A percentile compares a stretch with the other conserved stretches of the same genome.
Conservation (phyloP, 192 early-diverging fungal species). For the Backusella tuberculispora region DNA sequence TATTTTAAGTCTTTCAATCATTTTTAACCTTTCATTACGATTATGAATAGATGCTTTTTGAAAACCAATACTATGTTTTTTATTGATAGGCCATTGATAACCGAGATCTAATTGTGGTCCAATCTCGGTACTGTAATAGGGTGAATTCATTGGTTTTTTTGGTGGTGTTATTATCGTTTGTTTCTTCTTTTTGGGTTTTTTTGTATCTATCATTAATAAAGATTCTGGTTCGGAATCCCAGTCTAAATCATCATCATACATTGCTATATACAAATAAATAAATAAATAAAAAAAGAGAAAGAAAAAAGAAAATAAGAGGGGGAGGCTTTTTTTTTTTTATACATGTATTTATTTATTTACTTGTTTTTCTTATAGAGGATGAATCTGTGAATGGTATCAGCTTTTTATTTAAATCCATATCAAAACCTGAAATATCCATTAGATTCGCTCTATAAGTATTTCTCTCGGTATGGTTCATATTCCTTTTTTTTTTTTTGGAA, state of each 20-base stretch:
- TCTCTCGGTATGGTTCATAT: not conserved
- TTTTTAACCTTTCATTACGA: not conserved
- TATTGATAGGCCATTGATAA: conserved; percentile 15
- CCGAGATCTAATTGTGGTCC: conserved; percentile 17
- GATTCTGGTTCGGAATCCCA: not conserved
- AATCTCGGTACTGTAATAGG: conserved; percentile 10
- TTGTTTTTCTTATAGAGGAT: conserved; percentile 6
- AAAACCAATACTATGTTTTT: not conserved
- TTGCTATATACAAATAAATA: not conserved
- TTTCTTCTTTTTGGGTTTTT: not conserved
- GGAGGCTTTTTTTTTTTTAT: not conserved
- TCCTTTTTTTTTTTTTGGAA: not conserved
- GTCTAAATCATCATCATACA: not conserved
- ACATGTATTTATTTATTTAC: not conserved
- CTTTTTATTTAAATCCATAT: not conserved
- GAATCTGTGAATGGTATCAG: not conserved
- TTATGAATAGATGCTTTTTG: not conserved
- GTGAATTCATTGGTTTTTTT: not conserved
- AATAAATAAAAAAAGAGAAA: not conserved
- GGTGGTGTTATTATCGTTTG: not conserved
- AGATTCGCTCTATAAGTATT: not conserved
- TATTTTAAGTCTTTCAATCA: not conserved
- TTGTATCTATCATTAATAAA: not conserved
- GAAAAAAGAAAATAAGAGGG: not conserved
- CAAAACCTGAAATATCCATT: conserved; percentile 10